Evolutionary conservation across 2,329 filamentous ascomycete genomes (phyloP), one percentile per base, ranked within the genome.

Genomic region (Leptographium lundbergii): DNA sequence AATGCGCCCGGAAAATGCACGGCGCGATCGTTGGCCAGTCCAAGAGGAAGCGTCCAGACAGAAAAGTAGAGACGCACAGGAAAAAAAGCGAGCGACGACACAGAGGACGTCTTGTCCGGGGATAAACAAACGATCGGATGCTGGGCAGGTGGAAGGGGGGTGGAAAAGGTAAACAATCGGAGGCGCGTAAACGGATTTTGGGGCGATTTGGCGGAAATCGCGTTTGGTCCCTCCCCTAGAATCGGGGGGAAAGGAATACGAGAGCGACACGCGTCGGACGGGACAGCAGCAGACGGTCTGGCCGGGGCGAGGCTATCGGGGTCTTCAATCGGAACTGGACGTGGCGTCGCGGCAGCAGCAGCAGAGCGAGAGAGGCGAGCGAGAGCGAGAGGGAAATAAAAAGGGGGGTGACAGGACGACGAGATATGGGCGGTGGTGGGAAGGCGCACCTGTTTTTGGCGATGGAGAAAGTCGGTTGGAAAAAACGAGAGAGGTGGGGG

Each of bases 141-240:
- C 6, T 5, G 5, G 27, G 27, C 27, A 5, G 27, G 27, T 7
- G 27, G 27, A 29, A 7, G 27, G 27, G 27, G 27, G 32, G 32
- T 34, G 32, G 24, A 34, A 54, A 34, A 56, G 57, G 58, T 59
- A 59, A 59, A 59, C 57, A 56, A 56, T 2, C 32, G 22, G 52
- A 56, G 50, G 58, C 53, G 53, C 58, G 58, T 56, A 17, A 39
- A 39, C 36, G 36, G 36, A 39, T 39, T 39, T 39, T 17, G 36
- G 36, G 36, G 36, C 32, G 36, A 39, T 39, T 39, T 17, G 13
- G 13, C 34, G 13, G 24, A 24, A 25, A 42, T 52, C 56, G 56
- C 56, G 56, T 57, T 13, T 14, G 36, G 22, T 10, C 22, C 32
- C 34, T 54, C n/a, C 47, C 47, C n/a, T 42, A 17, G 14, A 17